These are phyloP conservation scores for Earliella scabrosa DNA, from an alignment of 1,284 basidiomycete genomes.

Conservation along the genomic window DNA sequence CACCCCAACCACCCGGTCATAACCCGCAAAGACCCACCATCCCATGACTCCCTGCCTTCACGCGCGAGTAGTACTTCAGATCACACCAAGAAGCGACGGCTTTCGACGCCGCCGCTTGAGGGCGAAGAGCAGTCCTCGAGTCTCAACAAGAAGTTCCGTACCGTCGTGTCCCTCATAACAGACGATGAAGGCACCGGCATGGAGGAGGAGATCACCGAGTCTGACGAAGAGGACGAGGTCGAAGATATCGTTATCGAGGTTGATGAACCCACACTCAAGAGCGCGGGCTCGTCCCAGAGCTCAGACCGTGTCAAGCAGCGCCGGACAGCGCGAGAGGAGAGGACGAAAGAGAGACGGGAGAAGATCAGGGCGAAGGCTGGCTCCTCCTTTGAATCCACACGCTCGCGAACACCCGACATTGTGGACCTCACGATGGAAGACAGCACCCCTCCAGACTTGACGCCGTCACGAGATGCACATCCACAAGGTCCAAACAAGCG, in stretches of 20 bases:
- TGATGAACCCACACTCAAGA: constrained; percentile 36
- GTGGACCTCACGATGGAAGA: constrained; percentile 27
- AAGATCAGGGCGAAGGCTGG: constrained; percentile 13
- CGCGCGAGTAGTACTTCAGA: not conserved
- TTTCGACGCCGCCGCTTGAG: constrained; percentile 19
- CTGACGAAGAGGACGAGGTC: constrained; percentile 55
- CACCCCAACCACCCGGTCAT: constrained; percentile 43
- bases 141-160: constrained; percentile 26
- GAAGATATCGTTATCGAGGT: constrained; percentile 61
- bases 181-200: constrained; percentile 17
- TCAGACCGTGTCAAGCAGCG: constrained; percentile 3
- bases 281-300: not conserved
- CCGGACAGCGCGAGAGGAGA: constrained; percentile 10
- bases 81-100: constrained; percentile 23
- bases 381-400: constrained; percentile 10
- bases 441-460: constrained; percentile 9
- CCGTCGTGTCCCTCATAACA: constrained; percentile 16
- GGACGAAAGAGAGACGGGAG: constrained; percentile 14
- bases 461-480: not conserved
- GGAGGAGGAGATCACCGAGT: constrained; percentile 9
- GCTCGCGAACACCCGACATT: constrained; percentile 21
- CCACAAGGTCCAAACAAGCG: constrained; percentile 18
- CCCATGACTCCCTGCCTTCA: not conserved
- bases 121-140: constrained; percentile 9
- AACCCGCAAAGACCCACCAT: constrained; percentile 23